Conservation (phyloP, 768 basidiomycete genomes). For the Austroboletus eburneus region DNA sequence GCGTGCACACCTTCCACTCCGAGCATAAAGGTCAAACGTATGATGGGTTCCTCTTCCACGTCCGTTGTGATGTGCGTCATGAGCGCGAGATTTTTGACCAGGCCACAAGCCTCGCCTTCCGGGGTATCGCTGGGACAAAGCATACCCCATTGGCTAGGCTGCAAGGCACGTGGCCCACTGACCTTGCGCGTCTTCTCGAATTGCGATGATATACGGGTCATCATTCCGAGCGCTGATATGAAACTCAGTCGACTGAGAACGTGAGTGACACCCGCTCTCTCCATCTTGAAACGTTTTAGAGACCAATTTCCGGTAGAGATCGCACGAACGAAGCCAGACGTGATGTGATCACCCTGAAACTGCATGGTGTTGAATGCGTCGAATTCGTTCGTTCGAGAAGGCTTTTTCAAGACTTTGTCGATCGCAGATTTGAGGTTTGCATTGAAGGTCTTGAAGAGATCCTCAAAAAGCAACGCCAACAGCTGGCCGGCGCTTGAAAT, state of each 20-base stretch:
- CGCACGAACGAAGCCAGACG: conserved; percentile 91
- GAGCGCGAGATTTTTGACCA: conserved; percentile 96
- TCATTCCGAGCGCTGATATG: conserved; percentile 98
- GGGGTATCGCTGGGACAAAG: conserved; percentile 98
- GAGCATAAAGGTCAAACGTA: conserved; percentile 87
- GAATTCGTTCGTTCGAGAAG: conserved; percentile 89
- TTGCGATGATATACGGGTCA: conserved; percentile 98
- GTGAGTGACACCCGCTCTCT: conserved; percentile 96
- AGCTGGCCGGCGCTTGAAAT: conserved; percentile 88
- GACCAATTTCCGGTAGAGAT: conserved; percentile 99
- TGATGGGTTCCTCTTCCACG: conserved; percentile 92
- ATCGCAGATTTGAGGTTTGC: conserved; percentile 91
- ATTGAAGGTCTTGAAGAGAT: conserved; percentile 98
- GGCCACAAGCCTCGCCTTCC: conserved; percentile 97
- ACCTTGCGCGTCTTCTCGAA: conserved; percentile 99
- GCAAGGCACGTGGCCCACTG: conserved; percentile 92
- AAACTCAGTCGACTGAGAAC: conserved; percentile 93
- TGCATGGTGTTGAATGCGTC: conserved; percentile 94
- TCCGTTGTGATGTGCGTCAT: conserved; percentile 99
- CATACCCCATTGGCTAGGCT: conserved; percentile 99
- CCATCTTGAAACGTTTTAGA: conserved; percentile 98
- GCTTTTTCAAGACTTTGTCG: conserved; percentile 96
- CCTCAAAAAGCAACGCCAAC: conserved; percentile 92
- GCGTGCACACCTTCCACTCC: conserved; percentile 81
- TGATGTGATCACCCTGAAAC: conserved; percentile 95